Conservation (phyloP, 306 rosid species). For the Fagus crenata region DNA sequence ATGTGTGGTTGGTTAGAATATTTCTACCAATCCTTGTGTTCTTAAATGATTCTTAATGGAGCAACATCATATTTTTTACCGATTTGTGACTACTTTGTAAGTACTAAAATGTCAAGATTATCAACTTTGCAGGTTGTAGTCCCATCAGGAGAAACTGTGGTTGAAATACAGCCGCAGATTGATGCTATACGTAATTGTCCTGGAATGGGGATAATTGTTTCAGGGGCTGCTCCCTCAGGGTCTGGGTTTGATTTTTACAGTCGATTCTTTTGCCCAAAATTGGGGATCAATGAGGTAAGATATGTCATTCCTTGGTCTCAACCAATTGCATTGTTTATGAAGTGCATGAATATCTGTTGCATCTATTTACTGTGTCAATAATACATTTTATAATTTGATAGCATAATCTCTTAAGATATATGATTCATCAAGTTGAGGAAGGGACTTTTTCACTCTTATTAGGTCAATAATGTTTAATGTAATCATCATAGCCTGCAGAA, state of each 20-base stretch:
- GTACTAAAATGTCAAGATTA: conserved; percentile 15
- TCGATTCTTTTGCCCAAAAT: conserved; percentile 61
- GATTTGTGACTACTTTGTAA: conserved; percentile 20
- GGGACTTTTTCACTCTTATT: not conserved
- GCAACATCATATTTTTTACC: not conserved
- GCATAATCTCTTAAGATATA: not conserved
- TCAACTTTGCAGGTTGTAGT: conserved; percentile 52
- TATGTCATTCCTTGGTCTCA: not conserved
- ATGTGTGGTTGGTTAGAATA: not conserved
- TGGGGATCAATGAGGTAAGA: conserved; percentile 66
- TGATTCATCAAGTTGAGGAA: not conserved
- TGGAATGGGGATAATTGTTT: conserved; percentile 56
- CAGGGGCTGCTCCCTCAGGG: conserved; percentile 56
- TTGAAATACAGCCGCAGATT: conserved; percentile 50
- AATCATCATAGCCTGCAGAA: not conserved
- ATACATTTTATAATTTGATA: not conserved
- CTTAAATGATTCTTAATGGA: not conserved
- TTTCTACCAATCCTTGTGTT: not conserved
- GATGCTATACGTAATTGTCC: conserved; percentile 60
- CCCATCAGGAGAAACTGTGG: conserved; percentile 46
- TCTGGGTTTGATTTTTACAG: conserved; percentile 71
- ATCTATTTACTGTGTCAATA: not conserved
- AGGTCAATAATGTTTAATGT: not conserved
- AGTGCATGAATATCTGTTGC: not conserved
- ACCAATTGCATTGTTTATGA: not conserved